Conservation (phyloP, 2,329 filamentous ascomycete species). For the Fusarium sp. region DNA sequence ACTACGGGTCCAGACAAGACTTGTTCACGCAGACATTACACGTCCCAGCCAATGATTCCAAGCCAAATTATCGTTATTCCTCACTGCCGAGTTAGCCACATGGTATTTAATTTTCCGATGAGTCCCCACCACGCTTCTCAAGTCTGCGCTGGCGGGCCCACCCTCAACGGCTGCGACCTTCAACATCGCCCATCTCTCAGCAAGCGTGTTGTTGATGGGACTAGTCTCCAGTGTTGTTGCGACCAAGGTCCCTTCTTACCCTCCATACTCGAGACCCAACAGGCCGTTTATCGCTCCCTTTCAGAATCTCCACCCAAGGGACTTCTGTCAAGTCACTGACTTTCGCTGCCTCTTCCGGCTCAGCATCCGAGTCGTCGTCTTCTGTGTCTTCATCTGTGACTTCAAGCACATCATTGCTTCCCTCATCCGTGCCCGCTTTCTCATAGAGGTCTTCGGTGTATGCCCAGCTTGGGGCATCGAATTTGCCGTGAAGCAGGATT, state of each 20-base stretch:
- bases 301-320: constrained; percentile 71
- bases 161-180: constrained; percentile 1
- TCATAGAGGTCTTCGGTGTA: constrained; percentile 73
- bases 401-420: constrained; percentile 45
- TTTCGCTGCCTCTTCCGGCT: constrained; percentile 41
- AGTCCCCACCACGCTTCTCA: constrained; percentile 13
- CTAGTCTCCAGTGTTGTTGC: constrained; percentile 46
- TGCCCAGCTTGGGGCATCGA: constrained; percentile 77
- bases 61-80: constrained; percentile 12
- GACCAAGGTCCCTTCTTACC: constrained; percentile 72
- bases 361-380: constrained; percentile 48
- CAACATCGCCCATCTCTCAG: constrained; percentile 10
- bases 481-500: constrained; percentile 75
- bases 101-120: constrained; percentile 10
- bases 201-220: neutral
- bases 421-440: constrained; percentile 48
- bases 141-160: neutral
- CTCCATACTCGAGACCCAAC: constrained; percentile 72
- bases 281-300: constrained; percentile 66
- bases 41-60: neutral
- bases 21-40: neutral
- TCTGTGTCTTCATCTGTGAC: constrained; percentile 51
- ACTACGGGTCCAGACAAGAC: neutral
- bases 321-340: constrained; percentile 47
- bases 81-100: constrained; percentile 27